Conservation (phyloP, 164 flowering plant genomes). For the Chimonanthus praecox region DNA sequence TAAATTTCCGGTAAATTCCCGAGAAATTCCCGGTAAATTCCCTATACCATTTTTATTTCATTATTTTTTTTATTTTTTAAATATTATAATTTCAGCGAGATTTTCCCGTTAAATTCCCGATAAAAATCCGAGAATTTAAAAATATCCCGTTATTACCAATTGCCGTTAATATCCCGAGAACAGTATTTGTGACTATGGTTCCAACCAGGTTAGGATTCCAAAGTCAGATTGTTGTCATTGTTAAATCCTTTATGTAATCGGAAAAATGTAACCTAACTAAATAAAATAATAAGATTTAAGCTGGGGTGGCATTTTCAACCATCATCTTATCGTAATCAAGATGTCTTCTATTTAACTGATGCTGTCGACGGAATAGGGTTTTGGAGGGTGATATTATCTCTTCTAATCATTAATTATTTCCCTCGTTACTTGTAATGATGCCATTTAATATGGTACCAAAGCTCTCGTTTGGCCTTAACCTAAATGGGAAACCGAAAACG, state of each 20-base stretch:
- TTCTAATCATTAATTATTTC: not conserved
- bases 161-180: no score
- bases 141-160: no score
- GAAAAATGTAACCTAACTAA: not conserved
- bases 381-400: constrained; percentile 9
- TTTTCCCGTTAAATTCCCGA: no score
- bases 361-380: constrained; percentile 3
- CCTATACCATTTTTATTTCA: no score
- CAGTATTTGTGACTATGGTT: no score
- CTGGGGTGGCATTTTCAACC: constrained; percentile 34
- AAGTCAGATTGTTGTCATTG: not conserved
- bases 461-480: not conserved
- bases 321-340: constrained; percentile 20
- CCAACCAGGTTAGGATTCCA: not conserved
- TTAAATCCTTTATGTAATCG: not conserved
- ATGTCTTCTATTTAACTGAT: constrained; percentile 24
- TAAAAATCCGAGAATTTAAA: no score
- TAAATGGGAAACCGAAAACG: no score
- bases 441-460: not conserved
- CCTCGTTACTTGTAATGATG: not conserved
- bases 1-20: no score
- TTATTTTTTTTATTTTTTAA: no score
- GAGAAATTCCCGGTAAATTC: no score
- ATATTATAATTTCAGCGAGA: no score
- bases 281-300: constrained; percentile 8